A percentile compares a stretch with the other conserved stretches of the same genome.
These are phyloP conservation scores for Funneliformis caledonium DNA, from an alignment of 371 early-diverging fungal genomes.

Conservation along the genomic window DNA sequence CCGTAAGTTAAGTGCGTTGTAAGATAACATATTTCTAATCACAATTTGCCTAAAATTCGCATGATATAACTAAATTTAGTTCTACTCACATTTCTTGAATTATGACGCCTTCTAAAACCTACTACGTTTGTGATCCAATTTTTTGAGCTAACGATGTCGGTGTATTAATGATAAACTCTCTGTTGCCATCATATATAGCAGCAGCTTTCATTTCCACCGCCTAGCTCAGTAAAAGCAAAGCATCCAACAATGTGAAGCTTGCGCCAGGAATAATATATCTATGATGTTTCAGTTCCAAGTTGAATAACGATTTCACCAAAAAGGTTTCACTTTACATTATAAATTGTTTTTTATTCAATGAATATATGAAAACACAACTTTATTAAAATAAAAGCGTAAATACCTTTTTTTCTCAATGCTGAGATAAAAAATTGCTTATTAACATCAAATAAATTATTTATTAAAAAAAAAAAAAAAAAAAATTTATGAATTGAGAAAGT, in stretches of 20 bases:
- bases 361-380: no score
- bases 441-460: slow-evolving; percentile 39
- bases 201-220: slow-evolving; percentile 79
- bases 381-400: not conserved
- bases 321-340: slow-evolving; percentile 50
- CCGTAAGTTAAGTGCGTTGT: not conserved
- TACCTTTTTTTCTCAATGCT: slow-evolving; percentile 78
- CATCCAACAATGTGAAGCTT: slow-evolving; percentile 65
- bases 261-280: slow-evolving; percentile 52
- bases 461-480: no score
- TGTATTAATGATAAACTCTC: slow-evolving; percentile 74
- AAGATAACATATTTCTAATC: slow-evolving; percentile 46
- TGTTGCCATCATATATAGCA: slow-evolving; percentile 57
- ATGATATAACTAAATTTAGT: slow-evolving; percentile 31
- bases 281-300: slow-evolving; percentile 61
- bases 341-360: not conserved
- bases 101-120: slow-evolving; percentile 57
- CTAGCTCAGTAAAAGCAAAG: slow-evolving; percentile 74
- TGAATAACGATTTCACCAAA: slow-evolving; percentile 73
- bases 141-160: slow-evolving; percentile 67
- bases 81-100: slow-evolving; percentile 75
- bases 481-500: no score
- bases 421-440: slow-evolving; percentile 69
- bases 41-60: slow-evolving; percentile 45
- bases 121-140: slow-evolving; percentile 73